Percentiles rank a stretch among this genome's conserved stretches.
Evolutionary conservation across 2,329 filamentous ascomycete genomes (phyloP).

Genomic region (Metarhizium sp.): DNA sequence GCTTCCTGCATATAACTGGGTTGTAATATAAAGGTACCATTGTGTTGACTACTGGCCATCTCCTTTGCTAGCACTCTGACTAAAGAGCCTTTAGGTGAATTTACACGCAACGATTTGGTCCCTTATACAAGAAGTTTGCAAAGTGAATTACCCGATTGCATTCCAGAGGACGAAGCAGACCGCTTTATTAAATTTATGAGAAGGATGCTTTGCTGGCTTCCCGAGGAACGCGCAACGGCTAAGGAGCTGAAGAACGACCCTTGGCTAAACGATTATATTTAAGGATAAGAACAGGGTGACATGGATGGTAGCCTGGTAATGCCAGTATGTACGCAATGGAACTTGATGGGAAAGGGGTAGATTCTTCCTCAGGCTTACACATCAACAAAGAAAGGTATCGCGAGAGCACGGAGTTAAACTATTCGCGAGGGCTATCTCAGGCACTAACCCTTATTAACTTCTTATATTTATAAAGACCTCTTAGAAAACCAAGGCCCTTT

Average conservation of each 20-base stretch:
- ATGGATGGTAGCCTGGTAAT: not conserved
- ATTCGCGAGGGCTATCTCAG: no score
- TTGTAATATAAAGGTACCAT: no score
- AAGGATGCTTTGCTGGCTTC: slow-evolving; percentile 16
- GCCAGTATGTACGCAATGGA: not conserved
- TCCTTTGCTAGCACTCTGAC: not conserved
- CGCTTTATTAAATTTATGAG: slow-evolving; percentile 14
- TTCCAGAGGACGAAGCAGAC: slow-evolving; percentile 9
- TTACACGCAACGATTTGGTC: slow-evolving; percentile 9
- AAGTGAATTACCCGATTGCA: slow-evolving; percentile 9
- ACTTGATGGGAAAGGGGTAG: no score
- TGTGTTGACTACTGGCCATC: not conserved
- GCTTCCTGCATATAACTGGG: no score
- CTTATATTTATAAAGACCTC: no score
- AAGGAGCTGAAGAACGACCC: slow-evolving; percentile 14
- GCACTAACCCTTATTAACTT: no score
- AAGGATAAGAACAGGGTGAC: not conserved
- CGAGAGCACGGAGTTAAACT: no score
- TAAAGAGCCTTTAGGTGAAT: slow-evolving; percentile 6
- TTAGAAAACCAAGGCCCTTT: no score
- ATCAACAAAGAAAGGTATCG: no score
- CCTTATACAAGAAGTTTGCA: slow-evolving; percentile 5
- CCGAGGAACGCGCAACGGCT: slow-evolving; percentile 15
- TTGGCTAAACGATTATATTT: slow-evolving; percentile 9
- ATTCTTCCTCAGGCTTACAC: no score